Conservation (phyloP, 2,329 filamentous ascomycete genomes). For the Botrytis hyacinthi region DNA sequence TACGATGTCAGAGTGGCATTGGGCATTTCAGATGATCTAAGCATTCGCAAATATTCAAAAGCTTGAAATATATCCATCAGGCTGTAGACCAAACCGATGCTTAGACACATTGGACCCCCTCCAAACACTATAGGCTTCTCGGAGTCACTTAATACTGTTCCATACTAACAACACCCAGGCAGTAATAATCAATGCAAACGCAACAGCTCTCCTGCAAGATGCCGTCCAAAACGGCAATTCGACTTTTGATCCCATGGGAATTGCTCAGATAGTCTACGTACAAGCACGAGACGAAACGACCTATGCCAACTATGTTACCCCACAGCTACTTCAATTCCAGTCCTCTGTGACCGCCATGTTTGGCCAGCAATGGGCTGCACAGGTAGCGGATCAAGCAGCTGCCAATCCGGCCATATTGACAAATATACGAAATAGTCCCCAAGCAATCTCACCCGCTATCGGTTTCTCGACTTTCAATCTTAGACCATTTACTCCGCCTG, state of each 20-base stretch:
- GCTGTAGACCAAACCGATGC: neutral
- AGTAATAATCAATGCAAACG: constrained; percentile 61
- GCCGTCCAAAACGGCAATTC: constrained; percentile 55
- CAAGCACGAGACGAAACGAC: constrained; percentile 56
- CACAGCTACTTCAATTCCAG: constrained; percentile 34
- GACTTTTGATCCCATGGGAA: constrained; percentile 59
- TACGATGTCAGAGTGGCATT: neutral
- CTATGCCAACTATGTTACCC: constrained; percentile 52
- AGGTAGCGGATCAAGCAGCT: constrained; percentile 33
- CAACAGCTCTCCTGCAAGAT: constrained; percentile 54
- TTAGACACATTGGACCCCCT: neutral
- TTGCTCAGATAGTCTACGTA: constrained; percentile 55
- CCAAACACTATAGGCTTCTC: neutral
- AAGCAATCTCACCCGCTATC: constrained; percentile 55
- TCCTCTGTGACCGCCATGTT: constrained; percentile 1
- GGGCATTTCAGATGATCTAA: neutral
- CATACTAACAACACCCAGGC: constrained; percentile 42
- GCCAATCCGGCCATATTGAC: constrained; percentile 39
- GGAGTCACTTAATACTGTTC: accelerated
- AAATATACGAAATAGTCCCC: constrained; percentile 49
- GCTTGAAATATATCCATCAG: no score
- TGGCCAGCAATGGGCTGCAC: constrained; percentile 11
- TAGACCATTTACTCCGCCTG: constrained; percentile 56
- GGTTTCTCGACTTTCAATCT: constrained; percentile 57
- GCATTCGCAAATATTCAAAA: neutral